phyloP scores from a whole-genome alignment of 2,329 filamentous ascomycete genomes.

The Calonectria multiphialidica region DNA sequence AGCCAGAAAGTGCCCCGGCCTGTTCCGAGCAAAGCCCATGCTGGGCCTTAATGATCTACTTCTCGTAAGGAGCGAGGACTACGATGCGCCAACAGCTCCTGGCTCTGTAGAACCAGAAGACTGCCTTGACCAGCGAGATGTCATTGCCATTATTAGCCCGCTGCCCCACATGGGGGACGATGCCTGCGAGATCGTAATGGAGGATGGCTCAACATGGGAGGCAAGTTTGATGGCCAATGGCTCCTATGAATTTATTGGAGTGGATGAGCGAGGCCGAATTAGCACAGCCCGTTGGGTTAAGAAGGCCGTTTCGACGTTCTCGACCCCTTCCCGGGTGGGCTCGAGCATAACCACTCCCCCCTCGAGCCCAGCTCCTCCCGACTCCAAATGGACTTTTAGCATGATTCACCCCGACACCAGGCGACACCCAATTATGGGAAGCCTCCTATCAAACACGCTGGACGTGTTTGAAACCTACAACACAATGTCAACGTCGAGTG shows the following conservation, averaged over 20 bases:
- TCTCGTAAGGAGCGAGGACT: conserved; percentile 78
- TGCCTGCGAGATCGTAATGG: conserved; percentile 74
- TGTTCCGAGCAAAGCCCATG: conserved; percentile 73
- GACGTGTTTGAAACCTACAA: conserved; percentile 79
- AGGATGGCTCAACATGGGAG: conserved; percentile 71
- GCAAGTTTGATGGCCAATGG: conserved; percentile 65
- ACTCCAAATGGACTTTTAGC: conserved; percentile 79
- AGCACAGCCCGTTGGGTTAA: conserved; percentile 79
- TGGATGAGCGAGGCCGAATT: conserved; percentile 68
- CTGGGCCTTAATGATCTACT: conserved; percentile 78
- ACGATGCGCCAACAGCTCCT: conserved; percentile 52
- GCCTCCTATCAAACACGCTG: conserved; percentile 71
- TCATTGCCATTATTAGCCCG: conserved; percentile 78
- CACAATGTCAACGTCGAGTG: conserved; percentile 63
- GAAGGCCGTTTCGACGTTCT: conserved; percentile 45
- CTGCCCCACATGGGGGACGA: conserved; percentile 62
- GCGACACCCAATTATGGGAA: conserved; percentile 81
- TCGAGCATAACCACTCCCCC: conserved; percentile 39
- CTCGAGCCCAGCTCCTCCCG: conserved; percentile 45
- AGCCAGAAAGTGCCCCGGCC: conserved; percentile 70
- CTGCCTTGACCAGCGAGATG: conserved; percentile 60
- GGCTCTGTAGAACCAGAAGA: conserved; percentile 57
- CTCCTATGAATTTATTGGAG: conserved; percentile 75
- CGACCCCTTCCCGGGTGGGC: conserved; percentile 25
- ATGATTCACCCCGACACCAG: conserved; percentile 77